Base-by-base conservation (phyloP, 106 monocot species). In the Hemerocallis citrina region DNA sequence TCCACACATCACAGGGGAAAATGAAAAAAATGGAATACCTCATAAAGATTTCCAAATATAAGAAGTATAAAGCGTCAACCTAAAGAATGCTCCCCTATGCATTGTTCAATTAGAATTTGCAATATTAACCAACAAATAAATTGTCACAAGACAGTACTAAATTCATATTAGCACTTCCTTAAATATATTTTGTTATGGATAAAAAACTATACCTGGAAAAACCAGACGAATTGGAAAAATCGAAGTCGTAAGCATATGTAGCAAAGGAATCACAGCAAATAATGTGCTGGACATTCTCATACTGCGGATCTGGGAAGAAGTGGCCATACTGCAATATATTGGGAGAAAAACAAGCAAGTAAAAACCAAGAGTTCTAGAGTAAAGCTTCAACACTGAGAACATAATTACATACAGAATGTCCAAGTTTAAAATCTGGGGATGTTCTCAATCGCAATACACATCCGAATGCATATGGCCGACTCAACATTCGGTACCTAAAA, bases 211-310 rank as follows among this genome's bases (percentile, higher is more conserved):
- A 98, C 98, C 98, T 85, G 43, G 88, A 88, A 77, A 92, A 92
- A 15, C 92, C 92, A 44, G 45, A 63, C 2, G 75, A 59, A 62
- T 66, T 77, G 27, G 66, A 50, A 73, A 98, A 98, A 47, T 84
- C 92, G 69, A 98, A 92, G 55, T 98, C 98, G 69, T 98, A 98
- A 45, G 85, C 88, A 78, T 88, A 98, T 52, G 98, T 92, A 33
- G 91, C 88, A 80, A 98, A 98, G 29, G 92, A 77, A 79, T 98
- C 98, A 66, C 98, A 98, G 50, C 98, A 98, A 57, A 98, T 98
- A 64, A 98, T 88, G 48, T 98, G 98, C 48, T 98, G 98, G 50
- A 98, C 98, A 80, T 82, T 82, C 76, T 98, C 98, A 78, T 92
- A 98, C 52, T 98, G 91, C 23, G 98, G 98, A 68, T 98, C 98